phyloP scores from a whole-genome alignment of 768 basidiomycete genomes.

The Termitomyces sp. region DNA sequence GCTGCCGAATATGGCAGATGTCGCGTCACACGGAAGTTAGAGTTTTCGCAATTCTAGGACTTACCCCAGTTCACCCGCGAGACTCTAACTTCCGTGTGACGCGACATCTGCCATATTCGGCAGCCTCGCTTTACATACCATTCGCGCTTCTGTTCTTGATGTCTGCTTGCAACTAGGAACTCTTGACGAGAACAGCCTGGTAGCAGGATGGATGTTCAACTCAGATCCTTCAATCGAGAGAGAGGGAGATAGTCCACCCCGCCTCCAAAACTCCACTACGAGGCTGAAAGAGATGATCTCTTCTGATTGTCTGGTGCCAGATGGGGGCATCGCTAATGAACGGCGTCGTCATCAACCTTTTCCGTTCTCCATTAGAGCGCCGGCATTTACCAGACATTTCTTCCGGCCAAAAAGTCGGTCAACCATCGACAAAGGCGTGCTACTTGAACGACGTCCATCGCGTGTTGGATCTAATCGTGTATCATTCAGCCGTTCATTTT shows the following conservation, averaged over 20 bases:
- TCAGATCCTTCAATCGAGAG: slow-evolving; percentile 15
- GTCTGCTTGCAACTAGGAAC: slow-evolving; percentile 30
- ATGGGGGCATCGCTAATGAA: neutral
- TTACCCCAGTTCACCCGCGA: too few species aligned
- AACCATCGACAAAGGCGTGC: neutral
- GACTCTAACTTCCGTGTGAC: neutral
- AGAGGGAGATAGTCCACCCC: neutral
- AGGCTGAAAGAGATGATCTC: slow-evolving; percentile 19
- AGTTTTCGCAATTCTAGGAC: too few species aligned
- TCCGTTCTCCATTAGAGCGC: slow-evolving; percentile 11
- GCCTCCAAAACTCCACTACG: slow-evolving; percentile 4
- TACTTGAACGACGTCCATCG: neutral
- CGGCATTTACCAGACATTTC: slow-evolving; percentile 4
- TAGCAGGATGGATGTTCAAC: slow-evolving; percentile 32
- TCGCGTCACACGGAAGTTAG: neutral
- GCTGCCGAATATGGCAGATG: too few species aligned
- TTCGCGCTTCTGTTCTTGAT: slow-evolving; percentile 29
- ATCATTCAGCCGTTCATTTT: slow-evolving; percentile 15
- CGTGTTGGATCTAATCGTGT: neutral
- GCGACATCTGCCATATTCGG: too few species aligned
- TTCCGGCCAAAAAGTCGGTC: neutral
- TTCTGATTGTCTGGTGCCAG: neutral
- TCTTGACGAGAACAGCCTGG: slow-evolving; percentile 27
- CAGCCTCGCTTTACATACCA: neutral
- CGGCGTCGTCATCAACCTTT: slow-evolving; percentile 3